phyloP scores from a whole-genome alignment of 768 basidiomycete genomes.

The Mrakia hoshinonis region DNA sequence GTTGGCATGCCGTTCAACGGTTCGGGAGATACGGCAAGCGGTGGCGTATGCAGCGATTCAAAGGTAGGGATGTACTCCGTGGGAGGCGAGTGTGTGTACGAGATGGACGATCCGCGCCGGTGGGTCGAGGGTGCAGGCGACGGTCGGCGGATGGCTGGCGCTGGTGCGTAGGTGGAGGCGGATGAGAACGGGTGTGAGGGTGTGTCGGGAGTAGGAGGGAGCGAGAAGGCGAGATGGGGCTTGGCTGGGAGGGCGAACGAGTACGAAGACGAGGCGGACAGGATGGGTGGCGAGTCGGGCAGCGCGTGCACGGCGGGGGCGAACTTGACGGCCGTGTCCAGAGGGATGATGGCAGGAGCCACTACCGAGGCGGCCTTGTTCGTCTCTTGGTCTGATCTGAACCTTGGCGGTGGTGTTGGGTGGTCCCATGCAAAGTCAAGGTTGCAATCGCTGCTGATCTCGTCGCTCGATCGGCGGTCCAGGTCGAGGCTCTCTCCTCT shows the following conservation, averaged over 20 bases:
- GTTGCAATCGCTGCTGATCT: conserved; percentile 20
- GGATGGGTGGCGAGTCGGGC: not conserved
- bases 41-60: not conserved
- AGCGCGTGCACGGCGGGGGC: not conserved
- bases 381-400: too few species aligned
- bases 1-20: not conserved
- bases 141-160: not conserved
- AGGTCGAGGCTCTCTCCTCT: not conserved
- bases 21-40: not conserved
- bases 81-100: conserved; percentile 6
- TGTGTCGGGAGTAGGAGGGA: not conserved
- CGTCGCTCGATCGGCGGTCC: conserved; percentile 5
- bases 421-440: conserved; percentile 17
- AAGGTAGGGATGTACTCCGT: not conserved
- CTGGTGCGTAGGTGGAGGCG: too few species aligned
- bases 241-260: not conserved
- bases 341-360: not conserved
- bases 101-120: conserved; percentile 10
- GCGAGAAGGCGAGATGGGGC: not conserved
- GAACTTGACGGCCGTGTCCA: not conserved
- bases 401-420: not conserved
- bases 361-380: too few species aligned
- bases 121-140: not conserved
- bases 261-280: not conserved
- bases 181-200: not conserved